Evolutionary conservation across 352 stramenopile genomes (phyloP).

Genomic region (Globisporangium middletonii): DNA sequence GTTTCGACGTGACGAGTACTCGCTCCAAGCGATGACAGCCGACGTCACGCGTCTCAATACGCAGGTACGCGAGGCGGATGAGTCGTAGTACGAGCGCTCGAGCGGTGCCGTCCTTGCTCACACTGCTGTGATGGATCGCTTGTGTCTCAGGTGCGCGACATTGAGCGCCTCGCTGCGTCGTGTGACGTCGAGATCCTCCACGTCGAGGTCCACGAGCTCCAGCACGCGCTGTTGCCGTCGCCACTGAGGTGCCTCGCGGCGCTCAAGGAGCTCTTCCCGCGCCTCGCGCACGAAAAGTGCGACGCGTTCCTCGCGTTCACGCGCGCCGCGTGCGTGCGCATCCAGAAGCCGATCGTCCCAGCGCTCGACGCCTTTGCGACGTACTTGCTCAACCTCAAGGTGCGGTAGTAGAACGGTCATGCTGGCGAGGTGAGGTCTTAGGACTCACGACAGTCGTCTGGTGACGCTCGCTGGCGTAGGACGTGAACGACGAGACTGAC

Average conservation of each 20-base stretch:
- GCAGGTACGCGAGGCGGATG: slow-evolving; percentile 22
- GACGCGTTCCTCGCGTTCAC: slow-evolving; percentile 40
- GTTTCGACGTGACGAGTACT: slow-evolving; percentile 43
- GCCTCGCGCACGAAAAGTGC: slow-evolving; percentile 38
- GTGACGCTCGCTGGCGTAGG: slow-evolving; percentile 10
- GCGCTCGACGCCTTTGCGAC: slow-evolving; percentile 35
- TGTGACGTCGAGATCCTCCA: slow-evolving; percentile 35
- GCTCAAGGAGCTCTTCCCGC: slow-evolving; percentile 33
- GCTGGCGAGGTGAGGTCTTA: background rate
- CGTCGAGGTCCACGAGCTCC: slow-evolving; percentile 34
- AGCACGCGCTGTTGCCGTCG: slow-evolving; percentile 32
- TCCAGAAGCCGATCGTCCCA: slow-evolving; percentile 32
- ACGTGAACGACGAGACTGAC: slow-evolving; percentile 40
- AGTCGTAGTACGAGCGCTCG: background rate
- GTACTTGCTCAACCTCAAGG: slow-evolving; percentile 51
- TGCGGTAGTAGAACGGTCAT: slow-evolving; percentile 5
- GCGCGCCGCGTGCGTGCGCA: slow-evolving; percentile 24
- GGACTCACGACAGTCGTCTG: background rate
- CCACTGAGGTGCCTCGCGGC: slow-evolving; percentile 30
- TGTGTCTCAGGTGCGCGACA: slow-evolving; percentile 8
- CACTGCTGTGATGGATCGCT: background rate
- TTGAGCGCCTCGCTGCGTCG: slow-evolving; percentile 16
- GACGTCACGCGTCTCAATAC: slow-evolving; percentile 30
- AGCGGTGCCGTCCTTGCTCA: background rate
- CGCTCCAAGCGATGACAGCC: slow-evolving; percentile 28